These are phyloP conservation scores for Melastoma candidum DNA, from an alignment of 441 rosid species.

Conservation along the genomic window DNA sequence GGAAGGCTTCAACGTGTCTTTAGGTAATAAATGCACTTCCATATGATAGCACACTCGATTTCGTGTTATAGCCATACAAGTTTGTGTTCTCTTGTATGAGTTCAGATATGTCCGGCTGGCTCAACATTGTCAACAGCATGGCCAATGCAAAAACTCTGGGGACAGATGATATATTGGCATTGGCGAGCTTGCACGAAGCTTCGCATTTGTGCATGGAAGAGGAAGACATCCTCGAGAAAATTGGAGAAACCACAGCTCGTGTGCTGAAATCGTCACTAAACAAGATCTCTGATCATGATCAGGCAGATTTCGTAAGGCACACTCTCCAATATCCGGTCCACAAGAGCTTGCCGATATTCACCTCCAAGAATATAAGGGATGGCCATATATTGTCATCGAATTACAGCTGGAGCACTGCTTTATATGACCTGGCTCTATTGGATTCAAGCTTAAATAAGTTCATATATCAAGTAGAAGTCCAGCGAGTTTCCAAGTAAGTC, in stretches of 20 bases:
- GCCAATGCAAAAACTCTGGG: constrained; percentile 20
- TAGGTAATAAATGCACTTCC: constrained; percentile 15
- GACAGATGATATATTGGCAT: constrained; percentile 21
- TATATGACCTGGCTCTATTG: constrained; percentile 25
- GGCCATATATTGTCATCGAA: not conserved
- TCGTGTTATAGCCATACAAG: too few relatives aligned
- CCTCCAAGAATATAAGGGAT: constrained; percentile 10
- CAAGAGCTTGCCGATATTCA: constrained; percentile 33
- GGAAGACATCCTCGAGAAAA: constrained; percentile 30
- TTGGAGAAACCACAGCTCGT: constrained; percentile 12
- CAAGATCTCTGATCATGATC: constrained; percentile 3
- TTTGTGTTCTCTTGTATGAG: not conserved
- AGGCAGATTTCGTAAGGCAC: constrained; percentile 12
- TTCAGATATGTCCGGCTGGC: constrained; percentile 32
- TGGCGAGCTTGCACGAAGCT: constrained; percentile 33
- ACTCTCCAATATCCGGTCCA: constrained; percentile 31
- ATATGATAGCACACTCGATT: not conserved
- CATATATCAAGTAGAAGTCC: too few relatives aligned
- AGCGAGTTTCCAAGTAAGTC: too few relatives aligned
- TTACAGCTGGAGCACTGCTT: constrained; percentile 22
- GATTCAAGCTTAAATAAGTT: constrained; percentile 14
- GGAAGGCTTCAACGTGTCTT: constrained; percentile 32
- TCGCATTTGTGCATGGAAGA: constrained; percentile 25
- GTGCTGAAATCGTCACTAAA: constrained; percentile 16
- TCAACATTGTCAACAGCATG: constrained; percentile 5